Evolutionary conservation across 345 rosid species (phyloP).

Genomic region (Angophora floribunda): DNA sequence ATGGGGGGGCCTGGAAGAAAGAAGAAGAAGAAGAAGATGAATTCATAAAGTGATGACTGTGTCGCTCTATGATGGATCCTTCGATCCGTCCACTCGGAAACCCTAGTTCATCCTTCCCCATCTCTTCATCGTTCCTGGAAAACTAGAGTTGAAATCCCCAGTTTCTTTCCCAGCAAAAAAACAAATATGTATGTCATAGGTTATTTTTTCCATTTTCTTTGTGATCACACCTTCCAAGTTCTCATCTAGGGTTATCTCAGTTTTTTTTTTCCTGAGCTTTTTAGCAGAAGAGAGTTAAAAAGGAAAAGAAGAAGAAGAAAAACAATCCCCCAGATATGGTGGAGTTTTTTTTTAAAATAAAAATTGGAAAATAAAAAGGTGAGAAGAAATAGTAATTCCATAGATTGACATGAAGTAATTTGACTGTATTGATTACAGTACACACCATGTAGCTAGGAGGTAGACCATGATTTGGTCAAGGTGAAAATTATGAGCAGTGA

Average conservation of each 20-base stretch:
- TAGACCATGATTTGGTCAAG: not conserved
- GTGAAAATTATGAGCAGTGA: not conserved
- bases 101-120: not conserved
- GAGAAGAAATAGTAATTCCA: not conserved
- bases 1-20: not conserved
- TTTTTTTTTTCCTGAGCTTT: not conserved
- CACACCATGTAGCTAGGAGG: not conserved
- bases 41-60: not conserved
- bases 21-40: not conserved
- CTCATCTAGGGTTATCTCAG: not conserved
- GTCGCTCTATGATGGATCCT: not conserved
- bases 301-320: not conserved
- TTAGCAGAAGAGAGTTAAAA: not conserved
- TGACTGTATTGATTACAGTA: not conserved
- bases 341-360: not conserved
- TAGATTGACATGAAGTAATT: not conserved
- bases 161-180: not conserved
- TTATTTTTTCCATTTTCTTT: not conserved
- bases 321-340: no score
- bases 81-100: not conserved
- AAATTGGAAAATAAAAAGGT: not conserved
- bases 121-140: not conserved
- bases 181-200: not conserved
- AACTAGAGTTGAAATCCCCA: not conserved
- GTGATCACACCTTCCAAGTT: not conserved